phyloP scores from a whole-genome alignment of 2,329 filamentous ascomycete genomes.

The Camillea tinctor region DNA sequence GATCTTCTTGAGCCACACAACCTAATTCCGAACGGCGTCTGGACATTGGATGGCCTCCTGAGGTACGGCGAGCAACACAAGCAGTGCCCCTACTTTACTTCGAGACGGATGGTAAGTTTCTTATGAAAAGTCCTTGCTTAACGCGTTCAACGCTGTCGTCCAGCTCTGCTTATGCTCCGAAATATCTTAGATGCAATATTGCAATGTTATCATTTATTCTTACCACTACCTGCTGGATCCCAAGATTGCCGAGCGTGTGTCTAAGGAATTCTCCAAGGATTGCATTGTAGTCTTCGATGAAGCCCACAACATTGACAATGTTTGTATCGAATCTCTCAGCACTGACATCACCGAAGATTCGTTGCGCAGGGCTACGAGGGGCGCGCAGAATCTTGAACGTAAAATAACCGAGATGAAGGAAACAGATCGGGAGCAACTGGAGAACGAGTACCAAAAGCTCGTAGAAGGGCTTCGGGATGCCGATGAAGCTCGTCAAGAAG shows the following conservation, averaged over 20 bases:
- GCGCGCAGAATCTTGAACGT: constrained; percentile 84
- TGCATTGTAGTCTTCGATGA: constrained; percentile 99
- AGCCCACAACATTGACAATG: constrained; percentile 99
- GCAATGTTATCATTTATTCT: constrained; percentile 99
- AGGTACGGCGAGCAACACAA: constrained; percentile 93
- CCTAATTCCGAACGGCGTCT: constrained; percentile 89
- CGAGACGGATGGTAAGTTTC: constrained; percentile 78
- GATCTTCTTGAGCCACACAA: constrained; percentile 94
- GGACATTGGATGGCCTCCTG: constrained; percentile 87
- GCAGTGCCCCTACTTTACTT: constrained; percentile 97
- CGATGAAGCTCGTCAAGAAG: constrained; percentile 86
- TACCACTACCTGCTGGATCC: constrained; percentile 98
- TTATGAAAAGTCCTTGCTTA: neutral
- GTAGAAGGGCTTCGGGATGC: constrained; percentile 87
- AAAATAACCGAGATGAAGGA: constrained; percentile 93
- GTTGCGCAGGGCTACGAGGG: constrained; percentile 82
- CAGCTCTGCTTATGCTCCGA: constrained; percentile 9
- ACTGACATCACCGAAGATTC: constrained; percentile 97
- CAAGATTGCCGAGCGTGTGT: constrained; percentile 95
- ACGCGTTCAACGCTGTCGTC: neutral
- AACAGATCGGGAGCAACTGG: constrained; percentile 91
- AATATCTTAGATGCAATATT: constrained; percentile 79
- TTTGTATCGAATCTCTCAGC: constrained; percentile 95
- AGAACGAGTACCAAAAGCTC: constrained; percentile 92
- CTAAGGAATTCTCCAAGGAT: constrained; percentile 93